phyloP scores from a whole-genome alignment of 169 alveolate genomes.

The Plasmodium fragile region DNA sequence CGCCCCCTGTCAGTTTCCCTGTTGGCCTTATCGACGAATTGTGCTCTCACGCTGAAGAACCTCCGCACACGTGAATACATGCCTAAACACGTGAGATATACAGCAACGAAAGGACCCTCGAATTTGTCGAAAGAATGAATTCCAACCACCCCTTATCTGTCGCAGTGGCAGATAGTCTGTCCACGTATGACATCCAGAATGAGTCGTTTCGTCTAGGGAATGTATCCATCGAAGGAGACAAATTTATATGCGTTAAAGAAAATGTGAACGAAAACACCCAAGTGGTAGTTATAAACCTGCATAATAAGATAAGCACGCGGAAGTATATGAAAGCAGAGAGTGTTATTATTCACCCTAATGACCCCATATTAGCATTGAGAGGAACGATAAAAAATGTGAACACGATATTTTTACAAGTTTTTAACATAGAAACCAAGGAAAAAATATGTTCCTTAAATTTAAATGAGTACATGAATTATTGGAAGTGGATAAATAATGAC shows the following conservation, averaged over 20 bases:
- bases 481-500: slow-evolving; percentile 95
- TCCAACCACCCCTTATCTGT: slow-evolving; percentile 79
- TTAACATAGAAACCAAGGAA: slow-evolving; percentile 94
- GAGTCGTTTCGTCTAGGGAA: slow-evolving; percentile 81
- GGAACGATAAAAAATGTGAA: slow-evolving; percentile 87
- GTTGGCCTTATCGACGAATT: not conserved
- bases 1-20: not conserved
- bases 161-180: slow-evolving; percentile 80
- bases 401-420: slow-evolving; percentile 89
- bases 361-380: slow-evolving; percentile 95
- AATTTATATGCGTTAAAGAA: slow-evolving; percentile 80
- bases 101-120: not conserved
- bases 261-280: slow-evolving; percentile 76
- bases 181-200: slow-evolving; percentile 71
- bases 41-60: not conserved
- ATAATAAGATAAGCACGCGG: slow-evolving; percentile 85
- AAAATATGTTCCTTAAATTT: slow-evolving; percentile 94
- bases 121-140: slow-evolving; percentile 68
- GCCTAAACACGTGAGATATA: not conserved
- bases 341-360: slow-evolving; percentile 96
- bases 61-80: not conserved
- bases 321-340: slow-evolving; percentile 98
- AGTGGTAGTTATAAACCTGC: slow-evolving; percentile 83
- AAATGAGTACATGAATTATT: slow-evolving; percentile 92
- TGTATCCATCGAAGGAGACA: slow-evolving; percentile 81